Percentiles rank a stretch among this genome's conserved stretches.
Conservation (phyloP, 1,284 basidiomycete species). For the Cerioporus squamosus region DNA sequence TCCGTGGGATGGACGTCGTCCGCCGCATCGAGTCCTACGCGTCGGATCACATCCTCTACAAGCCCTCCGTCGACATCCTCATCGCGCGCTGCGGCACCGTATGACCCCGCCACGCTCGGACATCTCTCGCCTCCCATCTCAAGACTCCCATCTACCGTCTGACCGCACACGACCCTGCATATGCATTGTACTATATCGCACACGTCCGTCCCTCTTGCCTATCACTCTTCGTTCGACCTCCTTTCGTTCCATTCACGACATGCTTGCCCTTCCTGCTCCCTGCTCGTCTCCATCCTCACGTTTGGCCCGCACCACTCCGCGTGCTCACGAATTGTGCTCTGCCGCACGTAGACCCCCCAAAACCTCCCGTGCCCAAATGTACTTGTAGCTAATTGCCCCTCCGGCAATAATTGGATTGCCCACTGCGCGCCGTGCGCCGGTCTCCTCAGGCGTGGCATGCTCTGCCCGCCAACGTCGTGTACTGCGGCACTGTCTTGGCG, state of each 20-base stretch:
- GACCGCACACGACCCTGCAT: too few relatives aligned
- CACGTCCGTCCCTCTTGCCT: neutral
- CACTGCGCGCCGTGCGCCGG: too few relatives aligned
- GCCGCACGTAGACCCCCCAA: too few relatives aligned
- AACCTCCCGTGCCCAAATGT: neutral
- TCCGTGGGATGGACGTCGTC: constrained; percentile 46
- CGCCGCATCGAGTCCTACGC: constrained; percentile 42
- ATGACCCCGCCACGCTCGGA: neutral
- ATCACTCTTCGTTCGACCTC: neutral
- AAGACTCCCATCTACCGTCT: neutral
- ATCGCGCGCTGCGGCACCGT: constrained; percentile 31
- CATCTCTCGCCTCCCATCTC: neutral
- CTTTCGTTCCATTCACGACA: too few relatives aligned
- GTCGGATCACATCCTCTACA: constrained; percentile 39
- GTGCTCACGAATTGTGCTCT: too few relatives aligned
- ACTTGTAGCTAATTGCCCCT: constrained; percentile 1
- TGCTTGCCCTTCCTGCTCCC: too few relatives aligned
- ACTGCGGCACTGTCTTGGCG: too few relatives aligned
- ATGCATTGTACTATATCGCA: too few relatives aligned
- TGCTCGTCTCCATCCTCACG: too few relatives aligned
- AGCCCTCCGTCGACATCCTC: constrained; percentile 39
- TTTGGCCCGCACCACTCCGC: too few relatives aligned
- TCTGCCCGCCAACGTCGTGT: too few relatives aligned
- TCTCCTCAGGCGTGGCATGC: too few relatives aligned
- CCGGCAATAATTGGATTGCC: neutral